Conservation (phyloP, 257 asterid species). For the Rauvolfia tetraphylla region DNA sequence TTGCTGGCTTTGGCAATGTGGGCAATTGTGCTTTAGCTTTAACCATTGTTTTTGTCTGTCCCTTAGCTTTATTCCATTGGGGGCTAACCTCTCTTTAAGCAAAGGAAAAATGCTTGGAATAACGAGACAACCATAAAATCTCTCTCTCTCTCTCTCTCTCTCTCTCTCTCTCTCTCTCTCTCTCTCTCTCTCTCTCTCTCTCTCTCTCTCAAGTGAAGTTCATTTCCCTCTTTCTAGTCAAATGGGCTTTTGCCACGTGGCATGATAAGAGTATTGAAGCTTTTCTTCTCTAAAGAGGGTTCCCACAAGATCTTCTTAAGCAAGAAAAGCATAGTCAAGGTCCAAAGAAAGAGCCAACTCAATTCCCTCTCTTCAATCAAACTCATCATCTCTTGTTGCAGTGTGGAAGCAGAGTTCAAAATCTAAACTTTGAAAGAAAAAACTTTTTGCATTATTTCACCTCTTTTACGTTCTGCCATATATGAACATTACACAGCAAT, state of each 20-base stretch:
- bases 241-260: slow-evolving; percentile 29
- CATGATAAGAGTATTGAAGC: not conserved
- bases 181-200: not conserved
- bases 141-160: slow-evolving; percentile 5
- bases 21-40: slow-evolving; percentile 39
- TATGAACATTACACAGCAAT: not conserved
- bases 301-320: slow-evolving; percentile 34
- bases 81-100: slow-evolving; percentile 55
- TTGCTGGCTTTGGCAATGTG: slow-evolving; percentile 30
- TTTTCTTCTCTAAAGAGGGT: slow-evolving; percentile 2
- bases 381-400: slow-evolving; percentile 11
- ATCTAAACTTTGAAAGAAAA: slow-evolving; percentile 7
- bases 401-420: slow-evolving; percentile 25
- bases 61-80: slow-evolving; percentile 47
- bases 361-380: slow-evolving; percentile 18
- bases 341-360: slow-evolving; percentile 29
- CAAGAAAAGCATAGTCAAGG: slow-evolving; percentile 59
- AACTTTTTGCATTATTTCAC: slow-evolving; percentile 8
- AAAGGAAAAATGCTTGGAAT: slow-evolving; percentile 53
- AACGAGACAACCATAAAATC: slow-evolving; percentile 27
- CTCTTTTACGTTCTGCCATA: not conserved
- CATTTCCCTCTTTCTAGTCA: slow-evolving; percentile 16
- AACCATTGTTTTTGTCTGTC: slow-evolving; percentile 34
- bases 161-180: not conserved
- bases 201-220: not conserved